phyloP scores from a whole-genome alignment of 257 asterid species.

The Verbena officinalis region DNA sequence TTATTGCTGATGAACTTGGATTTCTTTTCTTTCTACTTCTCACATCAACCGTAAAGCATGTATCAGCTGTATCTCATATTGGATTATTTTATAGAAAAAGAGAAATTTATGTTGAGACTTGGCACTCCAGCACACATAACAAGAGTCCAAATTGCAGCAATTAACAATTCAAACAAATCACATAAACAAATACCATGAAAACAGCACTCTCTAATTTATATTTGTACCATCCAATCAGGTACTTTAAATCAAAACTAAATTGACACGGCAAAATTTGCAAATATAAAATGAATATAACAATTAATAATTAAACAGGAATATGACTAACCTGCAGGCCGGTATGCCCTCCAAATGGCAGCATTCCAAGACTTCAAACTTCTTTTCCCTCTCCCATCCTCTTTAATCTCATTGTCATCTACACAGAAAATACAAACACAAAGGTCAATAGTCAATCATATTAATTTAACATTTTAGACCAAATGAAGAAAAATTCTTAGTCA shows the following conservation, averaged over 20 bases:
- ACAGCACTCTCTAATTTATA: neutral
- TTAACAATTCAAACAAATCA: constrained; percentile 14
- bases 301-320: constrained; percentile 6
- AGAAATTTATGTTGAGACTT: constrained; percentile 13
- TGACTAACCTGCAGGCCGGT: constrained; percentile 45
- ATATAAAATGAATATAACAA: neutral
- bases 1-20: no score
- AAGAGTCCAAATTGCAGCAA: constrained; percentile 27
- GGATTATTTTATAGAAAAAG: neutral
- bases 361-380: constrained; percentile 37
- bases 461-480: constrained; percentile 28
- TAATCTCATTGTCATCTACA: constrained; percentile 35
- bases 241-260: constrained; percentile 15
- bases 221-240: neutral
- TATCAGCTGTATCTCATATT: constrained; percentile 13
- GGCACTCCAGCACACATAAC: constrained; percentile 12
- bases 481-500: constrained; percentile 35
- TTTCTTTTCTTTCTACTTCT: neutral
- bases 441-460: constrained; percentile 34
- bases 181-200: constrained; percentile 9
- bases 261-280: neutral
- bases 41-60: constrained; percentile 13
- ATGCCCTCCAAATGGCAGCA: constrained; percentile 81
- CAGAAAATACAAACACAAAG: constrained; percentile 48
- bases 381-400: constrained; percentile 37